These are phyloP conservation scores for Bocquillonia castaneifolia DNA, from an alignment of 441 rosid genomes.

Conservation along the genomic window DNA sequence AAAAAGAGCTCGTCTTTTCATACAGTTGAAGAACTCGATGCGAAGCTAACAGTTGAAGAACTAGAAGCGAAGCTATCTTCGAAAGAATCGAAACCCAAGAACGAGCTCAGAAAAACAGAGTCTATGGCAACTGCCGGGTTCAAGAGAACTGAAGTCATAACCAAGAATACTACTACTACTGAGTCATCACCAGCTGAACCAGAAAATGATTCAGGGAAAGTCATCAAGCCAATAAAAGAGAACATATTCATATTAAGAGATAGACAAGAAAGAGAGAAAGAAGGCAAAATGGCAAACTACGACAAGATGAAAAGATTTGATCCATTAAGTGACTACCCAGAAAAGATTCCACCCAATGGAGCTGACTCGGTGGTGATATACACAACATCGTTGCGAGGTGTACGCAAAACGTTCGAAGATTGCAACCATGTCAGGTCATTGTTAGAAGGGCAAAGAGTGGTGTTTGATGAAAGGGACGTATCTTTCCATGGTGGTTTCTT, in stretches of 20 bases:
- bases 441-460: slow-evolving; percentile 56
- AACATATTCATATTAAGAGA: slow-evolving; percentile 63
- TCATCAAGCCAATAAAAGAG: slow-evolving; percentile 46
- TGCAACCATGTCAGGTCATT: slow-evolving; percentile 45
- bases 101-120: slow-evolving; percentile 30
- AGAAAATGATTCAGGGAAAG: slow-evolving; percentile 17
- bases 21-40: slow-evolving; percentile 70
- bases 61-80: slow-evolving; percentile 45
- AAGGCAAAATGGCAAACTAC: slow-evolving; percentile 42
- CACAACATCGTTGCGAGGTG: slow-evolving; percentile 83
- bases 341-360: slow-evolving; percentile 58
- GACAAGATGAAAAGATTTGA: slow-evolving; percentile 41
- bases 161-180: neutral
- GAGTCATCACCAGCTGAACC: slow-evolving; percentile 9
- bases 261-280: slow-evolving; percentile 56
- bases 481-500: slow-evolving; percentile 62
- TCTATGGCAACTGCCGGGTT: slow-evolving; percentile 23
- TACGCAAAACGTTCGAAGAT: slow-evolving; percentile 68
- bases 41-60: slow-evolving; percentile 63
- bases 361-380: slow-evolving; percentile 54
- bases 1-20: slow-evolving; percentile 60
- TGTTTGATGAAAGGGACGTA: slow-evolving; percentile 78
- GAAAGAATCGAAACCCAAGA: slow-evolving; percentile 19
- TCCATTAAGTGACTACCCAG: slow-evolving; percentile 64
- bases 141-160: slow-evolving; percentile 25